Conservation (phyloP, 2,329 filamentous ascomycete genomes). For the Penicillium sp. region DNA sequence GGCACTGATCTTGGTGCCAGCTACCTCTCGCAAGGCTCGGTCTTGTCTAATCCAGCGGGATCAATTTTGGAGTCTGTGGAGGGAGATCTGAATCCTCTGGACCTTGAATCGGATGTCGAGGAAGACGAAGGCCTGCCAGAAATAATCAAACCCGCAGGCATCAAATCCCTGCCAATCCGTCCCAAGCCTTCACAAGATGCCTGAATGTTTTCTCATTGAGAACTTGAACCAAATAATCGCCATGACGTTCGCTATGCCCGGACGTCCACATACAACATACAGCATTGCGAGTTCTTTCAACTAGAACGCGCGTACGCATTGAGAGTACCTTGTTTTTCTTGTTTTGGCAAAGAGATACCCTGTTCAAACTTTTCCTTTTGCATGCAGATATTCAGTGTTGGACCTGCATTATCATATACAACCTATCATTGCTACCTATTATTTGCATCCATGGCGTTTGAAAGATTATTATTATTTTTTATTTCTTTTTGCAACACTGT, state of each 20-base stretch:
- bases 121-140: constrained; percentile 8
- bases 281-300: constrained; percentile 1
- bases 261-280: background rate
- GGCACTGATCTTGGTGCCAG: constrained; percentile 35
- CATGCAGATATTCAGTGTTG: constrained; percentile 19
- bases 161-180: constrained; percentile 22
- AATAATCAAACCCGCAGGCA: background rate
- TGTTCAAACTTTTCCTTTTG: constrained; percentile 5
- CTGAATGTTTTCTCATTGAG: constrained; percentile 12
- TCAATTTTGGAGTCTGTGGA: constrained; percentile 42
- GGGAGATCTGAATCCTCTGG: constrained; percentile 38
- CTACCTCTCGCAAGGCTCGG: constrained; percentile 39
- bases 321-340: constrained; percentile 5
- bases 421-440: constrained; percentile 1
- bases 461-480: background rate
- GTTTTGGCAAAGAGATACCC: constrained; percentile 17
- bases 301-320: constrained; percentile 14
- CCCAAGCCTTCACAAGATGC: constrained; percentile 14
- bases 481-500: background rate
- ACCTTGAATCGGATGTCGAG: constrained; percentile 24
- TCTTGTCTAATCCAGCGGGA: constrained; percentile 48
- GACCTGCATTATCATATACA: constrained; percentile 15
- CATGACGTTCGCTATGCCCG: background rate
- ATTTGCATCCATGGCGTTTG: constrained; percentile 17
- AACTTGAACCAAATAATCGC: background rate